Evolutionary conservation across 2,329 filamentous ascomycete species (phyloP), one percentile per base, ranked within the genome.

Genomic region (Teratosphaeria epicoccoides): DNA sequence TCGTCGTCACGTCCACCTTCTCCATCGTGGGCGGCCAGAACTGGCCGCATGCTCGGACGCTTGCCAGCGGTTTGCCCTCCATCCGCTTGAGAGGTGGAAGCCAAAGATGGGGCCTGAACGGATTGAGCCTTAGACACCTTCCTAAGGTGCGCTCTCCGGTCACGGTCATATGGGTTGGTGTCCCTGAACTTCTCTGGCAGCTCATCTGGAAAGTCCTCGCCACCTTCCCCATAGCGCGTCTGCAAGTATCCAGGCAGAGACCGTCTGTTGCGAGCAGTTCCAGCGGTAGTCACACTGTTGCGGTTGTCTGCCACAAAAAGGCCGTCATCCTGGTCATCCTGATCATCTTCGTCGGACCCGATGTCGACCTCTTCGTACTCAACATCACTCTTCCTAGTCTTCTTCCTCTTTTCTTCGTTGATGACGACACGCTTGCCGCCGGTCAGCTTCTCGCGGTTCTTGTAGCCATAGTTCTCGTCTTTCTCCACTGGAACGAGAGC

Each of bases 331-430:
- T 66, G 62, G 3, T 63, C 58, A 12, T 75, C 62, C 5, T 66
- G 62, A 4, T 63, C 58, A 14, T 75, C 73, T 3, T 71, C 68
- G 23, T 74, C 72, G 1, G 71, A 72, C 24, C 71, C 73, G 28
- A 76, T 64, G 11, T 69, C 70, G 20, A 75, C 66, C 49, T 76
- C 73, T 58, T 76, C 73, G 49, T 70, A 75, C 20, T 69, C 57
- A 12, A 57, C 59, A 50, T 54, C 50, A 28, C 51, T 57, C 46
- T 55, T 55, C 10, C 59, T 23, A 11, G 11, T 9, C 28, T 52
- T 55, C 43, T 53, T 56, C 45, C 55, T 60, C 4, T 44, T 52
- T 56, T 29, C 46, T 6, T 28, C 23, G 6, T 56, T 50, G 20
- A 57, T 53, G 22, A 26, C 24, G 4, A 49, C 46, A 45, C 47